Evolutionary conservation across 257 asterid genomes (phyloP).

Genomic region (Scutellaria baicalensis): DNA sequence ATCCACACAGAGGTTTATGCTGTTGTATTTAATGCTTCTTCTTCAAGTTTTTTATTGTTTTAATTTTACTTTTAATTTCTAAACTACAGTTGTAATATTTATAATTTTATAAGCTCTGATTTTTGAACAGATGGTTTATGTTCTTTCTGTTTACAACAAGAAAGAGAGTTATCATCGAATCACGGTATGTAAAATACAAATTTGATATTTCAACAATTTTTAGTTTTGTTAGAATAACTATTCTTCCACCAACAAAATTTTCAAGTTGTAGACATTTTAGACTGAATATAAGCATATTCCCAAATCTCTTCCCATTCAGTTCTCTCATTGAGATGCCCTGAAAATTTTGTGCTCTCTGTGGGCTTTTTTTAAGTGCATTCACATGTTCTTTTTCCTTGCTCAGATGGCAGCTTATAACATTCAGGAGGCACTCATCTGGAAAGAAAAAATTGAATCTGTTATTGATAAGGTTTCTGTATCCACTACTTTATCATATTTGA

Average conservation of each 20-base stretch:
- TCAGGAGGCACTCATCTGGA: constrained; percentile 87
- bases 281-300: background rate
- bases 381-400: constrained; percentile 11
- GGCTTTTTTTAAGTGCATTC: constrained; percentile 3
- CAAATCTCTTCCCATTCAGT: background rate
- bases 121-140: constrained; percentile 80
- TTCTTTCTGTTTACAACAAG: constrained; percentile 80
- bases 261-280: background rate
- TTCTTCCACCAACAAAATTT: background rate
- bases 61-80: too few relatives aligned
- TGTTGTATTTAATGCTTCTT: background rate
- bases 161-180: constrained; percentile 62
- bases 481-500: background rate
- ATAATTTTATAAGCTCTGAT: constrained; percentile 10
- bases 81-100: background rate
- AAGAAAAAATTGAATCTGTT: constrained; percentile 72
- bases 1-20: background rate
- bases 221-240: background rate
- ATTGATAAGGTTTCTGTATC: constrained; percentile 72
- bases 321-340: background rate
- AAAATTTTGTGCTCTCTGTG: background rate
- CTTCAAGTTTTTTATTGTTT: background rate
- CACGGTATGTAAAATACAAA: constrained; percentile 42
- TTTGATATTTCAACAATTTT: constrained; percentile 3
- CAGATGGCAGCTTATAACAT: constrained; percentile 99